phyloP scores from a whole-genome alignment of 2,329 filamentous ascomycete genomes.

The Colletotrichum navitas region DNA sequence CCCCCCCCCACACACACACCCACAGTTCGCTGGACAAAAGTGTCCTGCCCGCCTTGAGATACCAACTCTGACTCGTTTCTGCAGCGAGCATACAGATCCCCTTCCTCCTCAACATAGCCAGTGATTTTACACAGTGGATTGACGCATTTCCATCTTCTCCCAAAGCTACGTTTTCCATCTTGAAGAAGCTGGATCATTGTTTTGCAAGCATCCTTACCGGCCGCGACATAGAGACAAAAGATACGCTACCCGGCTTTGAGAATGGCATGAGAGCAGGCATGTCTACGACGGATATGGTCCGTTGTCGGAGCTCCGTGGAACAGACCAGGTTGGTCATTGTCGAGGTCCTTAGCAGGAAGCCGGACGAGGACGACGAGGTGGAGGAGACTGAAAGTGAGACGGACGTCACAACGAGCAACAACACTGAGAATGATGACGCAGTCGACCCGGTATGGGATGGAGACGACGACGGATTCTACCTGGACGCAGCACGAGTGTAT shows the following conservation, averaged over 20 bases:
- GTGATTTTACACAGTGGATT: slow-evolving; percentile 79
- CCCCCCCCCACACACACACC: no score
- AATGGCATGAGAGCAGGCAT: slow-evolving; percentile 72
- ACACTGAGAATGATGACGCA: slow-evolving; percentile 52
- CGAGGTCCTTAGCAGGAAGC: slow-evolving; percentile 69
- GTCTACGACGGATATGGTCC: slow-evolving; percentile 86
- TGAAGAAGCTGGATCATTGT: slow-evolving; percentile 85
- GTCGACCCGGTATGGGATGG: slow-evolving; percentile 53
- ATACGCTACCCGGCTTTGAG: slow-evolving; percentile 78
- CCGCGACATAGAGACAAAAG: slow-evolving; percentile 73
- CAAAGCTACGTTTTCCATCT: slow-evolving; percentile 74
- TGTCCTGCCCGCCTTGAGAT: not conserved
- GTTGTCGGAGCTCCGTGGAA: slow-evolving; percentile 85
- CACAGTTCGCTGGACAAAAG: not conserved
- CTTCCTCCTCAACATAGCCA: slow-evolving; percentile 83
- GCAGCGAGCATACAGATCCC: slow-evolving; percentile 84
- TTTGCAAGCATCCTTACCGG: slow-evolving; percentile 82
- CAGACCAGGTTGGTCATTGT: slow-evolving; percentile 79
- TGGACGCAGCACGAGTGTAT: slow-evolving; percentile 83
- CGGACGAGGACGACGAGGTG: slow-evolving; percentile 52
- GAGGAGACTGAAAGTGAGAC: slow-evolving; percentile 47
- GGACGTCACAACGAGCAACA: slow-evolving; percentile 47
- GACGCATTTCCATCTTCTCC: slow-evolving; percentile 78
- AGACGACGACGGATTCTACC: slow-evolving; percentile 64
- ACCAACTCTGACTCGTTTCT: slow-evolving; percentile 14